These are phyloP conservation scores for Lactarius quietus DNA, from an alignment of 768 basidiomycete species.

Conservation along the genomic window DNA sequence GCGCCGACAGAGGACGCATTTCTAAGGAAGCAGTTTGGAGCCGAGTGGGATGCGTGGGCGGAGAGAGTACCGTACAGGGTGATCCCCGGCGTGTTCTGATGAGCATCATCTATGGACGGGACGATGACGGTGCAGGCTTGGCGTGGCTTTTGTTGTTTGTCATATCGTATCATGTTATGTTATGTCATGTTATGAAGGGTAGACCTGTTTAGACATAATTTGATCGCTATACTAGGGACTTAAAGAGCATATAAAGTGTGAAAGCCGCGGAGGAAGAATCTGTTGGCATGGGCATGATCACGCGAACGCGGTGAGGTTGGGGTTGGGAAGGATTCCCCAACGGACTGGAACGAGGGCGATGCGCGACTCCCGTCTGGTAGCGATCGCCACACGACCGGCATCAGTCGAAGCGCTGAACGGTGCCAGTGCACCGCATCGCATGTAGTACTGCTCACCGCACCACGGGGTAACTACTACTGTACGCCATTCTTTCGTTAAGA, in stretches of 20 bases:
- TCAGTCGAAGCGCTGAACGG: not conserved
- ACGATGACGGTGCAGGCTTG: not conserved
- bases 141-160: not conserved
- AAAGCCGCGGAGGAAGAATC: not conserved
- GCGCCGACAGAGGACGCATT: conserved; percentile 19
- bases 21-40: conserved; percentile 20
- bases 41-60: conserved; percentile 25
- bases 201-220: not conserved
- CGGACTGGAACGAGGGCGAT: not conserved
- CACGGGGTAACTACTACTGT: too few relatives aligned
- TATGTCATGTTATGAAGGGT: not conserved
- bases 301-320: not conserved
- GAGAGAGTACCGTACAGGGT: conserved; percentile 20
- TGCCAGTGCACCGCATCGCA: not conserved
- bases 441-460: not conserved
- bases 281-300: not conserved
- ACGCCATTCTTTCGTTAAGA: not conserved
- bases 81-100: conserved; percentile 24
- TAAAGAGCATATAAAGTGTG: not conserved
- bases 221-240: not conserved
- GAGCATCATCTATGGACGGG: not conserved
- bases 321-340: not conserved
- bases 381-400: not conserved
- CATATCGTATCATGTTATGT: not conserved
- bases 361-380: not conserved